Evolutionary conservation across 2,329 filamentous ascomycete species (phyloP), one percentile per base, ranked within the genome.

Genomic region (Aspergillus sp.): DNA sequence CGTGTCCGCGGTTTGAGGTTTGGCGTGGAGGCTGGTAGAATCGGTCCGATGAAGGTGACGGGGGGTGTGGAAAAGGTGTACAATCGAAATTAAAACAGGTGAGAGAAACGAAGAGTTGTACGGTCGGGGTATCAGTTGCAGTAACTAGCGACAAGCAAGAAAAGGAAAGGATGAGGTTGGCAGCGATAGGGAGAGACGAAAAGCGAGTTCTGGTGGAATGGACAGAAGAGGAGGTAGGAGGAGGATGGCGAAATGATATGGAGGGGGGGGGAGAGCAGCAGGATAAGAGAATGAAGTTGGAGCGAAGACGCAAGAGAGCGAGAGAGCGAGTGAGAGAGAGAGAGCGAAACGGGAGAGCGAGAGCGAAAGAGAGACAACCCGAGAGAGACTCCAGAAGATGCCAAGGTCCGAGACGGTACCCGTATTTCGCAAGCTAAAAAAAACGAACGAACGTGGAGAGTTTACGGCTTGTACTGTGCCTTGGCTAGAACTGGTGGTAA

Each of bases 21-120:
- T n/a, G 47, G 47, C 48, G 39, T 36, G 58, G 36, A 56, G 50
- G 54, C 53, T 43, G 38, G 50, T 51, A 41, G 32, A 36, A 52
- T 55, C 58, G 47, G 53, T 36, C 53, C 12, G 39, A 57, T 36
- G 23, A 51, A 47, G 55, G 12, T 19, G 45, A 50, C 32, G 12
- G 23, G 32, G 32, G 32, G 32, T 15, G 32, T 36, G 10, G 12
- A 36, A 54, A 15, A 28, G 65, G 45, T 61, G 49, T 65, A 65
- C 58, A 59, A 64, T 58, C 53, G 64, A 66, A 45, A 55, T 52
- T 58, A 58, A 58, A 61, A 62, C 65, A 49, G 63, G 63, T 63
- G 58, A 55, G 47, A 62, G 47, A 50, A 57, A 48, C 38, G 41
- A 47, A 32, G 25, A 30, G 36, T 17, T 17, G 55, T 38, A 43